Evolutionary conservation across 371 early-diverging fungal genomes (phyloP), one percentile per base, ranked within the genome.

Genomic region (Dichotomocladium elegans): DNA sequence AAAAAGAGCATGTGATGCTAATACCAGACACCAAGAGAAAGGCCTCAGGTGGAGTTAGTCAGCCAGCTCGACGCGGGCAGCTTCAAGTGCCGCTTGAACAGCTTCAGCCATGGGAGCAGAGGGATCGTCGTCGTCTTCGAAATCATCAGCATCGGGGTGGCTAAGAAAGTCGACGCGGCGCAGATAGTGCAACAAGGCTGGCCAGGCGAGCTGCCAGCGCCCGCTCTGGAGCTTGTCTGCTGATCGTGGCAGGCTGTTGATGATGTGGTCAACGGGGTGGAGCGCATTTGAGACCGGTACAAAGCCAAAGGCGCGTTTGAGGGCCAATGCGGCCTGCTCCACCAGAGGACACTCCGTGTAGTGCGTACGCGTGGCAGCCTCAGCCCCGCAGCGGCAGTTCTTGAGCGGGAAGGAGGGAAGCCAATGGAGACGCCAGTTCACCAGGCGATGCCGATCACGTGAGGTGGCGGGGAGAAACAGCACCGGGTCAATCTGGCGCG

Each of bases 371-470:
- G 31, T 34, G 15, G 34, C 49, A 26, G 12, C n/a, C n/a, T n/a
- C n/a, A n/a, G 9, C 17, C 3, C 33, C 49, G 27, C 49, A 49
- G 9, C 35, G 49, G 35, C 47, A 47, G n/a, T 6, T 19, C 28
- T 47, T 47, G 29, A 28, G 47, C 4, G 40, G 51, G 4, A 40
- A 50, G 6, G 51, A 40, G 0, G 41, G 51, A 5, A 50, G 26
- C 51, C 51, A 50, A 17, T 22, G 25, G 2, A 37, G 11, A n/a
- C 40, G 35, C 41, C 51, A 50, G 19, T 50, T 50, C 21, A 50
- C 21, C 10, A 50, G 51, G 17, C 51, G 51, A 33, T 51, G 51
- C 24, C 40, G 51, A 15, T 34, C 24, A 11, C 12, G 6, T 3
- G 9, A 14, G 24, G 41, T 24, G 14, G 40, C 35, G 12, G 51